Evolutionary conservation across 2,329 filamentous ascomycete genomes (phyloP).

Genomic region (Gnomoniopsis smithogilvyi): DNA sequence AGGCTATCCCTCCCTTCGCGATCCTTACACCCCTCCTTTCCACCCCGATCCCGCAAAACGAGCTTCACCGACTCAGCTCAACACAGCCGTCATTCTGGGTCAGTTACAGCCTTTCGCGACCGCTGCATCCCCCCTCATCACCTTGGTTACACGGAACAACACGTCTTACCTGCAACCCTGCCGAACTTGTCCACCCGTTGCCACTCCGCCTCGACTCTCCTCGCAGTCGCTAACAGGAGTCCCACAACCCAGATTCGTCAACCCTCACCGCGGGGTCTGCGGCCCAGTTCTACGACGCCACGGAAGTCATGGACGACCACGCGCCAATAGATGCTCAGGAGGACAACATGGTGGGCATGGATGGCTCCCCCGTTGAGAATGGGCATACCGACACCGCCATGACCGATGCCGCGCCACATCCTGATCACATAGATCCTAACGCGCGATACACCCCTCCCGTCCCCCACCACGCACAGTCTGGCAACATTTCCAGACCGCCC

Average conservation of each 20-base stretch:
- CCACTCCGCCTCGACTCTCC: slow-evolving; percentile 35
- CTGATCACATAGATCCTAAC: slow-evolving; percentile 35
- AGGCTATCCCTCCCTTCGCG: slow-evolving; percentile 9
- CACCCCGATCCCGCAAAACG: background rate
- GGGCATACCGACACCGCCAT: slow-evolving; percentile 40
- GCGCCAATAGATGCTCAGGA: slow-evolving; percentile 39
- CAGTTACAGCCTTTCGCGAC: background rate
- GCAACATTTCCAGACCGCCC: slow-evolving; percentile 50
- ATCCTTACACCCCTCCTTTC: background rate
- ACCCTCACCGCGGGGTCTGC: slow-evolving; percentile 45
- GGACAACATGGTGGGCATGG: slow-evolving; percentile 48
- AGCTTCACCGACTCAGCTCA: background rate
- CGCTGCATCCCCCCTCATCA: background rate
- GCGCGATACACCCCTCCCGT: slow-evolving; percentile 45
- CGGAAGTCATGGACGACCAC: slow-evolving; percentile 48
- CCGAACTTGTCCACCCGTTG: slow-evolving; percentile 7
- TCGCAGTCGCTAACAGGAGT: slow-evolving; percentile 1
- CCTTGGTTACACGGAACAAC: slow-evolving; percentile 2
- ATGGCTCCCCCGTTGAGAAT: slow-evolving; percentile 38
- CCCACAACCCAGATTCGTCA: slow-evolving; percentile 42
- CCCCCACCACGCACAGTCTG: slow-evolving; percentile 28
- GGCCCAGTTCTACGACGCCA: slow-evolving; percentile 50
- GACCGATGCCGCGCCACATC: slow-evolving; percentile 30
- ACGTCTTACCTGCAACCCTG: slow-evolving; percentile 1
- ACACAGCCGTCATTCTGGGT: slow-evolving; percentile 11